A percentile compares a stretch with the other conserved stretches of the same genome.
These are phyloP conservation scores for Coelastrella sp. DNA, from an alignment of 139 green algal genomes.

Conservation along the genomic window DNA sequence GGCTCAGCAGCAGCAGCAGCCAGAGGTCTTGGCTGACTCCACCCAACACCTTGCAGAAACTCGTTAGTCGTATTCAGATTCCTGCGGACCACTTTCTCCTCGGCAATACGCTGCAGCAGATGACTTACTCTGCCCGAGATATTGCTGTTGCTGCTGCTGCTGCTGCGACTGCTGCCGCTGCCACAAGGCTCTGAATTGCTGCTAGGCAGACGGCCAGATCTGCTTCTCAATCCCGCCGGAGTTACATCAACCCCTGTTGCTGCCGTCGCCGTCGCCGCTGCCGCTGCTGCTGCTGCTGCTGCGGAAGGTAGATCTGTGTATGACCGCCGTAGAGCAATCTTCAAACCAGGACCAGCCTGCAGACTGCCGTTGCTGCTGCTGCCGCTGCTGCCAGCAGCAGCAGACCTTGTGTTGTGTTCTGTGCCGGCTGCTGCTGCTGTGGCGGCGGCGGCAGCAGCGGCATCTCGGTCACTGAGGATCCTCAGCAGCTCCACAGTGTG, in stretches of 20 bases:
- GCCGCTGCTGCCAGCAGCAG: not conserved
- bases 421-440: not conserved
- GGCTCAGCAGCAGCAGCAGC: not conserved
- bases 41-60: conserved; percentile 41
- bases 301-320: not conserved
- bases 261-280: not conserved
- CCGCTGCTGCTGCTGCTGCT: not conserved
- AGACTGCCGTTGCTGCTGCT: not conserved
- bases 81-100: conserved; percentile 32
- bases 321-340: not conserved
- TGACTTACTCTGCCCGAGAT: conserved; percentile 22
- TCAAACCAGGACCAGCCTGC: not conserved
- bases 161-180: not conserved
- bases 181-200: not conserved
- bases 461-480: not conserved
- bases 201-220: not conserved
- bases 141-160: conserved; percentile 27
- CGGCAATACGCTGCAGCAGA: conserved; percentile 37
- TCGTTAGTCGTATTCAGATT: conserved; percentile 36
- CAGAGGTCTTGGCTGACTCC: conserved; percentile 12
- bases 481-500: not conserved
- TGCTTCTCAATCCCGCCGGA: not conserved
- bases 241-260: not conserved
- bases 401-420: not conserved
- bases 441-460: not conserved